Base-by-base conservation (phyloP, 2,329 filamentous ascomycete species). In the Talaromyces islandicus region DNA sequence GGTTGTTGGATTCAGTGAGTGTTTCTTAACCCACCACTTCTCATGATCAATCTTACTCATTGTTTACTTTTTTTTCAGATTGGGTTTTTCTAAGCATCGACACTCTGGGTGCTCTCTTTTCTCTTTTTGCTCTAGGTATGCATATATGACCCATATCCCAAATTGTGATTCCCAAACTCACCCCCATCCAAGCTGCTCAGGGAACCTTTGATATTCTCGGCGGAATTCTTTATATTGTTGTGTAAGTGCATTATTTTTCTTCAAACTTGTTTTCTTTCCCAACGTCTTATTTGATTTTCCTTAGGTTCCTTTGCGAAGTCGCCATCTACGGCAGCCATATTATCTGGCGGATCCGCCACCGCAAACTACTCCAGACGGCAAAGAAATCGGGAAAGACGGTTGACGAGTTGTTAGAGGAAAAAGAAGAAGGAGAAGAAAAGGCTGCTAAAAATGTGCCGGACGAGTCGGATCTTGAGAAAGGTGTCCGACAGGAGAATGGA, bases 61-160 rank as follows among this genome's bases (percentile, higher is more conserved):
- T 30, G 12, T 29, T 38, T 7, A n/a, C n/a, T 24, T 57, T 59
- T 25, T 38, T 54, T 43, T 46, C 56, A 79, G 80, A 80, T 63
- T 82, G 80, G 68, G 71, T 84, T 14, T 88, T 88, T 64, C 70
- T 88, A 3, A 72, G 74, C 0, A 83, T 87, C 65, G 86, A 88
- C 66, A 86, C 80, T 60, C 65, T 78, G 0, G 86, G 86, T 1
- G 85, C 85, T 0, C 78, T 88, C 60, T 87, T 88, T 69, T 87
- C 84, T 0, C 77, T 88, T 24, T 80, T 88, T 77, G 83, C 85
- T 1, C 71, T 87, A 10, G 81, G 82, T 83, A 74, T 46, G 43
- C 7, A 17, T 30, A 10, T 9, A 38, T n/a, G 35, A n/a, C 7
- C 17, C 17, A n/a, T 14, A 30, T 38, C 35, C 2, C n/a, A n/a